These are phyloP conservation scores for Uromyces viciae-fabae DNA, from an alignment of 1,284 basidiomycete species.

Conservation along the genomic window DNA sequence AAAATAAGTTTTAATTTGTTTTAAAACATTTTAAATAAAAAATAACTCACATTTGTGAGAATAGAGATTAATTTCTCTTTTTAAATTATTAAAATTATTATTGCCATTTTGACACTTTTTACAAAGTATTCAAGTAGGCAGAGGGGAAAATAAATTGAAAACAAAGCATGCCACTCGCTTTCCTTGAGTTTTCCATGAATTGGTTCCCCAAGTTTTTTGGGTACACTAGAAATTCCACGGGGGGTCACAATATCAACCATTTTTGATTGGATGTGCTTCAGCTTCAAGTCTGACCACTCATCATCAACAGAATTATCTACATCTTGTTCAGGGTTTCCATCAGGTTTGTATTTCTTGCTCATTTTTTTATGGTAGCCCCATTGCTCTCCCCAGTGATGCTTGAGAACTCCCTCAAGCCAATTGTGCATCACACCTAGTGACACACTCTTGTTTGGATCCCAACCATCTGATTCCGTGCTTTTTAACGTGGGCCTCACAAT, in stretches of 20 bases:
- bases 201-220: constrained; percentile 5
- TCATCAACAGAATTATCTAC: too few relatives aligned
- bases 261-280: too few relatives aligned
- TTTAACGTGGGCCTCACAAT: neutral
- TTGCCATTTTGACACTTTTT: too few relatives aligned
- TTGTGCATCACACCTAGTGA: constrained; percentile 12
- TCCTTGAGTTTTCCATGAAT: constrained; percentile 17
- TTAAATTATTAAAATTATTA: too few relatives aligned
- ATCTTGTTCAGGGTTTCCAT: neutral
- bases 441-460: neutral
- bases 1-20: too few relatives aligned
- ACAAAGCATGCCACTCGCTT: neutral
- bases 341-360: neutral
- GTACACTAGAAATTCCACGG: neutral
- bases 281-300: too few relatives aligned
- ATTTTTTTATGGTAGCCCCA: neutral
- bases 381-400: neutral
- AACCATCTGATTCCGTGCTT: neutral
- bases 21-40: too few relatives aligned
- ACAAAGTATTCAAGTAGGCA: too few relatives aligned
- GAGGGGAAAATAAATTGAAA: constrained; percentile 2
- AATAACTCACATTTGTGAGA: too few relatives aligned
- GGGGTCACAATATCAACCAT: neutral
- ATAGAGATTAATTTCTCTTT: too few relatives aligned
- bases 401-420: constrained; percentile 11